These are phyloP conservation scores for Xylaria sp. DNA, from an alignment of 2,329 filamentous ascomycete genomes.

Conservation along the genomic window DNA sequence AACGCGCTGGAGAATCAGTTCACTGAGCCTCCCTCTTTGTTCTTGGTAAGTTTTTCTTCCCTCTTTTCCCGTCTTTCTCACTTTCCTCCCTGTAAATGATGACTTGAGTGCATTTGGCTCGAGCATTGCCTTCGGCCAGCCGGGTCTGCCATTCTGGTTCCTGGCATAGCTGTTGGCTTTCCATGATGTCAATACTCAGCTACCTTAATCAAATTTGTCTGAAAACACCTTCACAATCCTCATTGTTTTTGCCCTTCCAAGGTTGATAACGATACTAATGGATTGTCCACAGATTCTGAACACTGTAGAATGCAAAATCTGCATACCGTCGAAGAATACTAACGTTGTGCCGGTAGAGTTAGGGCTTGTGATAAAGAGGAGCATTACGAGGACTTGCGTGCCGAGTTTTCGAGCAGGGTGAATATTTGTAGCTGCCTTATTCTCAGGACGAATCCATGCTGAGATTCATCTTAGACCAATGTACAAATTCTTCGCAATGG, in stretches of 20 bases:
- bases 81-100: slow-evolving; percentile 60
- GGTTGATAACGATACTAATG: slow-evolving; percentile 21
- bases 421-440: slow-evolving; percentile 31
- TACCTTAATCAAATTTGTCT: slow-evolving; percentile 89
- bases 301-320: slow-evolving; percentile 1
- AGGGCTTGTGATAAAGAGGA: slow-evolving; percentile 91
- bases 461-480: slow-evolving; percentile 62
- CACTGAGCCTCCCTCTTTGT: slow-evolving; percentile 22
- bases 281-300: slow-evolving; percentile 9
- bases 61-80: background rate
- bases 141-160: slow-evolving; percentile 72
- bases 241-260: background rate
- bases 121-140: slow-evolving; percentile 71
- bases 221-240: slow-evolving; percentile 43
- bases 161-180: slow-evolving; percentile 57
- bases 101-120: slow-evolving; percentile 99
- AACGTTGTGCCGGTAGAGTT: slow-evolving; percentile 55
- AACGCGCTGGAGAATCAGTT: background rate
- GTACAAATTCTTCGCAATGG: slow-evolving; percentile 90
- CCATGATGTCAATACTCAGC: slow-evolving; percentile 99
- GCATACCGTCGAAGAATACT: slow-evolving; percentile 17
- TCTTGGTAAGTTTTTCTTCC: slow-evolving; percentile 36
- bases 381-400: slow-evolving; percentile 72
- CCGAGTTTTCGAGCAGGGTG: slow-evolving; percentile 87
- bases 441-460: slow-evolving; percentile 38